These are phyloP conservation scores for Ogataea pignaliae DNA, from an alignment of 805 yeast species.

Conservation along the genomic window DNA sequence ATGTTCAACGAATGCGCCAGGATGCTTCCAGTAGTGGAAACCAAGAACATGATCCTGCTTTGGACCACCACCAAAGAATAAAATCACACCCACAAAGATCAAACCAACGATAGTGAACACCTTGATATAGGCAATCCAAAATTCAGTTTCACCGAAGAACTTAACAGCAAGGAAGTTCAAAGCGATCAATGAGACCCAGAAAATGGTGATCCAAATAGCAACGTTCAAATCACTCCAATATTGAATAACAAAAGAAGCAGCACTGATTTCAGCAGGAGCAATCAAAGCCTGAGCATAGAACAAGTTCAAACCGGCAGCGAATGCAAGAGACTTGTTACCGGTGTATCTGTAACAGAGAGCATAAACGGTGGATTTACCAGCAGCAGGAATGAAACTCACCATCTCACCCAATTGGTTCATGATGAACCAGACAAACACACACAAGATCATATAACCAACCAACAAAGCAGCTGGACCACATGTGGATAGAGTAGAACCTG, in stretches of 20 bases:
- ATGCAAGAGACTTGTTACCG: constrained; percentile 24
- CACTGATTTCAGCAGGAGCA: constrained; percentile 49
- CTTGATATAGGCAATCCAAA: constrained; percentile 62
- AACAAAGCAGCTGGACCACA: constrained; percentile 32
- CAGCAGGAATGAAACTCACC: constrained; percentile 56
- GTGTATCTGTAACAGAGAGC: constrained; percentile 27
- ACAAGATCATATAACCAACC: constrained; percentile 58
- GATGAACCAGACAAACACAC: constrained; percentile 59
- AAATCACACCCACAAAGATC: constrained; percentile 48
- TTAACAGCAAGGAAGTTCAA: constrained; percentile 44
- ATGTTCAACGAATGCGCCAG: constrained; percentile 46
- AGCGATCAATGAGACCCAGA: constrained; percentile 40
- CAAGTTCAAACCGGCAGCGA: constrained; percentile 36
- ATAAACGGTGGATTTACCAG: constrained; percentile 40
- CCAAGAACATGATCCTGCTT: constrained; percentile 49
- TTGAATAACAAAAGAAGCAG: constrained; percentile 55
- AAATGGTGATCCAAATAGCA: constrained; percentile 57
- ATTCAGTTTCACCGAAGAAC: constrained; percentile 46
- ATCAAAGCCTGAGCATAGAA: constrained; percentile 29
- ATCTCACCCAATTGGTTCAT: constrained; percentile 64
- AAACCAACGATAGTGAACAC: constrained; percentile 59
- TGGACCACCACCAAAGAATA: constrained; percentile 66
- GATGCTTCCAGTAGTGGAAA: constrained; percentile 59
- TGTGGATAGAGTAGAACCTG: too few relatives aligned
- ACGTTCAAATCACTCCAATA: constrained; percentile 55